A percentile compares a stretch with the other conserved stretches of the same genome.
These are phyloP conservation scores for Aquilaria agallochum DNA, from an alignment of 441 rosid genomes.

Conservation along the genomic window DNA sequence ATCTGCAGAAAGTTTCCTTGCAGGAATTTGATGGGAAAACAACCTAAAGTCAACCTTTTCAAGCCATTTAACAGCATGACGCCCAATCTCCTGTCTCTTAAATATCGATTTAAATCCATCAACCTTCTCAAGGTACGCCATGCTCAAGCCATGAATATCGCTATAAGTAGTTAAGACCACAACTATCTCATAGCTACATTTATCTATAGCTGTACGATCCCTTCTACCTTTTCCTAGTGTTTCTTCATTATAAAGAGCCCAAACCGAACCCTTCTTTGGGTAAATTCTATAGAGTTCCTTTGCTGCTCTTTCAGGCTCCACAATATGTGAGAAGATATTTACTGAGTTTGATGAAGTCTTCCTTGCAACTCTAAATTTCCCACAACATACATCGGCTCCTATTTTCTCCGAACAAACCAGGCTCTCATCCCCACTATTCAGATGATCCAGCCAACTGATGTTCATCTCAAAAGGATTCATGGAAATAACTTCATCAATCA, in stretches of 20 bases:
- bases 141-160: slow-evolving; percentile 72
- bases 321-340: slow-evolving; percentile 63
- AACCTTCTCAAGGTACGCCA: slow-evolving; percentile 82
- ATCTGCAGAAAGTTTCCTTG: slow-evolving; percentile 53
- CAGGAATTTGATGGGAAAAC: slow-evolving; percentile 90
- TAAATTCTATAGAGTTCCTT: slow-evolving; percentile 68
- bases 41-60: slow-evolving; percentile 46
- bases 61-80: slow-evolving; percentile 61
- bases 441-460: slow-evolving; percentile 65
- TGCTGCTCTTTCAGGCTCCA: slow-evolving; percentile 80
- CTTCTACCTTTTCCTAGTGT: slow-evolving; percentile 27
- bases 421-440: slow-evolving; percentile 35
- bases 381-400: slow-evolving; percentile 52
- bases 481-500: slow-evolving; percentile 74
- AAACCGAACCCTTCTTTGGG: slow-evolving; percentile 81
- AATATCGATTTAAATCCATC: slow-evolving; percentile 61
- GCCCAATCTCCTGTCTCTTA: slow-evolving; percentile 67
- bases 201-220: slow-evolving; percentile 28
- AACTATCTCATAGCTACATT: slow-evolving; percentile 43
- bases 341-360: slow-evolving; percentile 36
- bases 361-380: slow-evolving; percentile 55
- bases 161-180: slow-evolving; percentile 64
- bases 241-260: slow-evolving; percentile 65
- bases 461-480: slow-evolving; percentile 67
- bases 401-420: slow-evolving; percentile 43